Conservation (phyloP, 805 yeast species). For the Isabelozyma rhagii region DNA sequence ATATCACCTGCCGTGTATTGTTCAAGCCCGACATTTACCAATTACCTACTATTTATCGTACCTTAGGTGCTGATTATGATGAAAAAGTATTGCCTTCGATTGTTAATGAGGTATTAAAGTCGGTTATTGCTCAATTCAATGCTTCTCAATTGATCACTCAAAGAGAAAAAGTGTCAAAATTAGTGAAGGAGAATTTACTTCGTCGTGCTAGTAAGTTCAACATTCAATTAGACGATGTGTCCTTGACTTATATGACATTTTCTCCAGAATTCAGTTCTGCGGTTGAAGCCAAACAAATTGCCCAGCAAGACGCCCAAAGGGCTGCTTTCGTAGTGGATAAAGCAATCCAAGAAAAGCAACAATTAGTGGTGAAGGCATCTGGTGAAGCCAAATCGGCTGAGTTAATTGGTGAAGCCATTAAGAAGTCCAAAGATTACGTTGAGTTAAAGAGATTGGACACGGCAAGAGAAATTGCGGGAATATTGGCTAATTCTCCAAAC, state of each 20-base stretch:
- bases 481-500: constrained; percentile 85
- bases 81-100: constrained; percentile 97
- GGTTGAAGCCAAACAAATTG: constrained; percentile 98
- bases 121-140: constrained; percentile 97
- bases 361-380: constrained; percentile 92
- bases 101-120: constrained; percentile 93
- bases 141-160: constrained; percentile 98
- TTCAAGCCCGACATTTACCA: constrained; percentile 80
- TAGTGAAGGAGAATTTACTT: constrained; percentile 85
- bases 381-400: constrained; percentile 99
- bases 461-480: constrained; percentile 90
- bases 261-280: constrained; percentile 97
- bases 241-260: constrained; percentile 94
- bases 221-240: constrained; percentile 88
- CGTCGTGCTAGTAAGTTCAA: constrained; percentile 91
- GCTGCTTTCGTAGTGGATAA: constrained; percentile 97
- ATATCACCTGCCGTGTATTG: constrained; percentile 96
- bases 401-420: constrained; percentile 98
- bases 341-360: constrained; percentile 97
- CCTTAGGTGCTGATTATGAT: constrained; percentile 92
- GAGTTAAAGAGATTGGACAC: constrained; percentile 96
- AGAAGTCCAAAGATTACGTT: constrained; percentile 92
- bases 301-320: constrained; percentile 98
- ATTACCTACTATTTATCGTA: constrained; percentile 83
- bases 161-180: constrained; percentile 90